These are phyloP conservation scores for Iris pallida DNA, from an alignment of 116 monocot species.

Conservation along the genomic window DNA sequence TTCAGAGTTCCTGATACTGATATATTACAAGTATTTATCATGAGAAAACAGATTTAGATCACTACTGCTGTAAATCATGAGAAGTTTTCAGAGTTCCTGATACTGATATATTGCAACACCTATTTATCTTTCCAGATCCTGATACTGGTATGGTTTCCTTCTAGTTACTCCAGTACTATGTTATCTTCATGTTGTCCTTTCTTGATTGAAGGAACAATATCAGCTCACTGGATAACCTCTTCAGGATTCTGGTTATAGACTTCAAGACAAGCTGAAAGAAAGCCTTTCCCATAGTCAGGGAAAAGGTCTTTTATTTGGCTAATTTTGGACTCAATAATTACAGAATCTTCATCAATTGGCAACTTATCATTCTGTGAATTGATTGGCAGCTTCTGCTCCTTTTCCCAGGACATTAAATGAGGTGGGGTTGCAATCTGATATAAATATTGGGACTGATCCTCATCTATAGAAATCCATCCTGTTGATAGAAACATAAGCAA, in stretches of 20 bases:
- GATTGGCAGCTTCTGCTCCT: slow-evolving; percentile 14
- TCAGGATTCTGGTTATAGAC: slow-evolving; percentile 79
- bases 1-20: too few relatives aligned
- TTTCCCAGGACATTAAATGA: slow-evolving; percentile 9
- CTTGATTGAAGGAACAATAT: too few relatives aligned
- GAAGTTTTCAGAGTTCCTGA: too few relatives aligned
- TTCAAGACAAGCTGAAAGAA: slow-evolving; percentile 83
- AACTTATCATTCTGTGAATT: slow-evolving; percentile 20
- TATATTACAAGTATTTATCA: too few relatives aligned
- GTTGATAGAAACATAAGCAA: slow-evolving; percentile 7
- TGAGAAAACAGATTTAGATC: too few relatives aligned
- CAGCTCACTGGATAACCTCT: slow-evolving; percentile 85
- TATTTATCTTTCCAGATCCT: too few relatives aligned
- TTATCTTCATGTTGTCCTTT: too few relatives aligned
- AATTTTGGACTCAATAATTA: slow-evolving; percentile 85
- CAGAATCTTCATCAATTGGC: slow-evolving; percentile 53
- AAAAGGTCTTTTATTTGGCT: slow-evolving; percentile 94
- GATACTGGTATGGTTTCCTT: too few relatives aligned
- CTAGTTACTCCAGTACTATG: too few relatives aligned
- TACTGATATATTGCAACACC: too few relatives aligned
- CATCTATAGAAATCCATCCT: slow-evolving; percentile 92
- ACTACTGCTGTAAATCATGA: too few relatives aligned
- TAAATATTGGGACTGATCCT: slow-evolving; percentile 57
- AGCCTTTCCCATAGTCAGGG: slow-evolving; percentile 95
- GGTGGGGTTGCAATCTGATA: slow-evolving; percentile 34